Evolutionary conservation across 441 rosid species (phyloP).

Genomic region (Pelargonium exstipulatum): DNA sequence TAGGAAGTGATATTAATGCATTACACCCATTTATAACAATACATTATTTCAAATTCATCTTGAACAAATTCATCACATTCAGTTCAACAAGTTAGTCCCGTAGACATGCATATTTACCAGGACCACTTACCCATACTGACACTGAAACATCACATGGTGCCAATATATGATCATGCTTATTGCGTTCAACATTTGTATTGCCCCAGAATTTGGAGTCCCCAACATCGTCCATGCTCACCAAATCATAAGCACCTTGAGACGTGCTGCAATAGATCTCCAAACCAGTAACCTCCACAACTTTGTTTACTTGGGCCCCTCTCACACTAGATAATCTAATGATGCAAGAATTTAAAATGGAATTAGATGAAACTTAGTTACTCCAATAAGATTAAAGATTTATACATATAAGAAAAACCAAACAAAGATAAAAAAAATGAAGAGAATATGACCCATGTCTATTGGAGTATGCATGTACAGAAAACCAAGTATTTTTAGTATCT

Average conservation of each 20-base stretch:
- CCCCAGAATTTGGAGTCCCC: constrained; percentile 35
- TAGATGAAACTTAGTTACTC: constrained; percentile 3
- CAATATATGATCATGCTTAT: constrained; percentile 45
- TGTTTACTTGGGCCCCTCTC: constrained; percentile 65
- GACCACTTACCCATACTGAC: constrained; percentile 59
- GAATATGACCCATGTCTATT: not conserved
- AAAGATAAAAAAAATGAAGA: not conserved
- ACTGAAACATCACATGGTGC: constrained; percentile 53
- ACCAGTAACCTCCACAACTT: constrained; percentile 59
- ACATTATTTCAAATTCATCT: not conserved
- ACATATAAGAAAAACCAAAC: not conserved
- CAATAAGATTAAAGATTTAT: not conserved
- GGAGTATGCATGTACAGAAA: not conserved
- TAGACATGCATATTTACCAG: constrained; percentile 4
- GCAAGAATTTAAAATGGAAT: not conserved
- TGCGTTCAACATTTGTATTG: constrained; percentile 38
- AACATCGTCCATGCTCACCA: constrained; percentile 28
- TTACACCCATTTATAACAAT: not conserved
- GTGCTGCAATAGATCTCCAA: constrained; percentile 70
- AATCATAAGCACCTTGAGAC: constrained; percentile 36
- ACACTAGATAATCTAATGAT: constrained; percentile 26
- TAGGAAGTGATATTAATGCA: constrained; percentile 4
- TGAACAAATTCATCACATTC: constrained; percentile 6
- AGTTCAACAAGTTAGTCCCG: not conserved
- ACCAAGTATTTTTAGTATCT: not conserved